phyloP scores from a whole-genome alignment of 1,284 basidiomycete species.

The Ceratobasidium papillatum region DNA sequence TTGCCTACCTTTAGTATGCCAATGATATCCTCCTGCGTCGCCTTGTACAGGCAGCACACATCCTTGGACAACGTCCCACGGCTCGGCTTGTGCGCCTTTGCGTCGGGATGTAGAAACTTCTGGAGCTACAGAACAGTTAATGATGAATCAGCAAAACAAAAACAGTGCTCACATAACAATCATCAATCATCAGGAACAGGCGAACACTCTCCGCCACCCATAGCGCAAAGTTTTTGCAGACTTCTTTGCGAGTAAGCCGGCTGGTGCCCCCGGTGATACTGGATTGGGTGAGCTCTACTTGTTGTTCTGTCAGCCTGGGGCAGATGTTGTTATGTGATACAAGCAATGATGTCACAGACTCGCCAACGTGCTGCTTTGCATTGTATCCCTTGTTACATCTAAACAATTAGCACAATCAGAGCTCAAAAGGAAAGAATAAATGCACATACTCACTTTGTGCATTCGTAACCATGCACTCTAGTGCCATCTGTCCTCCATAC shows the following conservation, averaged over 20 bases:
- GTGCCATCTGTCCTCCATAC: neutral
- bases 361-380: neutral
- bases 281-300: neutral
- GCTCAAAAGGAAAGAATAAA: neutral
- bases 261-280: neutral
- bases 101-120: neutral
- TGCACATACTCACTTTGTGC: neutral
- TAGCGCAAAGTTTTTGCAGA: neutral
- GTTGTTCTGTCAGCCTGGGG: neutral
- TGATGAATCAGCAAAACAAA: neutral
- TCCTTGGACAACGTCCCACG: neutral
- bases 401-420: neutral
- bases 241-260: neutral
- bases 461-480: neutral
- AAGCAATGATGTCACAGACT: neutral
- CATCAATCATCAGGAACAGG: neutral
- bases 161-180: neutral
- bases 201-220: neutral
- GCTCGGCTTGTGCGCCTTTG: neutral
- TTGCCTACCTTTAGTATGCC: neutral
- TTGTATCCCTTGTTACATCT: neutral
- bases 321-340: neutral
- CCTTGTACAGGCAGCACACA: neutral
- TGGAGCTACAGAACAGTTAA: neutral
- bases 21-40: neutral